Base-by-base conservation (phyloP, 176 grass and related monocot genomes). In the Eragrostis curvula region DNA sequence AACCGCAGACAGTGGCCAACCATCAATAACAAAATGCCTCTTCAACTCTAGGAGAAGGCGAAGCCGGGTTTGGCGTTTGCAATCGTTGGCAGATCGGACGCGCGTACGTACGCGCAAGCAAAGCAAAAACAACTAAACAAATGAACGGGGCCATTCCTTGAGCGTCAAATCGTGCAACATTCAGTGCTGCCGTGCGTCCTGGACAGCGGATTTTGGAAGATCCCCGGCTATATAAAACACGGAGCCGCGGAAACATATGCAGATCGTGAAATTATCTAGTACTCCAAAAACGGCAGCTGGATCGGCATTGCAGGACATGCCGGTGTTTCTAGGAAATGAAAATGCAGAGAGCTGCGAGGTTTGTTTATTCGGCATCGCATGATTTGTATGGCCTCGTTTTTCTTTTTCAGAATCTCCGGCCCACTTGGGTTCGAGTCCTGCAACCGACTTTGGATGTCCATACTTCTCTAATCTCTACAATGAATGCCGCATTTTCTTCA, bases 221-320 rank as follows among this genome's bases (percentile, higher is more conserved):
- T 75, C 48, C 73, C 57, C 43, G 17, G 15, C 23, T 77, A 61
- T 55, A 5, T 1, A 59, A 18, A 70, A 70, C 51, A 52, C 32
- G 45, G 12, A 53, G 67, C 66, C 46, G 68, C 84, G 45, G 77
- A 80, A 80, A 86, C 84, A 36, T 25, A 81, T 21, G 84, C 77
- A 48, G 7, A 50, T 61, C 29, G n/a, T 51, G 44, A 9, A 9
- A 50, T 41, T 48, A 13, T 64, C 69, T 62, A 39, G 57, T 82
- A 39, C 68, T 15, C 8, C 12, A 57, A 42, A 27, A 32, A 16
- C 5, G 7, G 5, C 13, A 47, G 49, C 71, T 76, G 49, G 71
- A 68, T 58, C 36, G 56, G 48, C 23, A 30, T 14, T 21, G 71
- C 23, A 21, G 66, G 21, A 21, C 21, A 63, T 25, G 46, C 27